Percentiles rank a stretch among this genome's conserved stretches.
Conservation (phyloP, 2,329 filamentous ascomycete genomes). For the Chaetomiaceae sp. region DNA sequence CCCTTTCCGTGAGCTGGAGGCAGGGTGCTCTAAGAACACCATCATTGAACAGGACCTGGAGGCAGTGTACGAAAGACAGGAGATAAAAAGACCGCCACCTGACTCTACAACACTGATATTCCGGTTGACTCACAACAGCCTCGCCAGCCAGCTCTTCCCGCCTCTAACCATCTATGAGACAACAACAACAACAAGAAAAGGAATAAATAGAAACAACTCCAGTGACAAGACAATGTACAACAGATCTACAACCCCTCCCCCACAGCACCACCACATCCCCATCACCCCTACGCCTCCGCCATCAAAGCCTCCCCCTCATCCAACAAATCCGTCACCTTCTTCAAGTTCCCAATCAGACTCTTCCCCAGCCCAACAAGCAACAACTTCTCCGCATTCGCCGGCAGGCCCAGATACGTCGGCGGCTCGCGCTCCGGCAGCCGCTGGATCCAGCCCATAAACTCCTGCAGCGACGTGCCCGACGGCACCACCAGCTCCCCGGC, state of each 20-base stretch:
- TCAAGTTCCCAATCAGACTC: conserved; percentile 78
- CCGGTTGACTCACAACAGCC: not conserved
- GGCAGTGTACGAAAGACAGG: too few relatives aligned
- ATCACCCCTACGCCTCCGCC: conserved; percentile 49
- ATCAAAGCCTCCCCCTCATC: conserved; percentile 93
- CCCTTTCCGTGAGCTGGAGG: too few relatives aligned
- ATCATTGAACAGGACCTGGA: too few relatives aligned
- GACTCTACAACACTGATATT: too few relatives aligned
- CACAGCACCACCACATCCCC: not conserved
- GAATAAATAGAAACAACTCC: too few relatives aligned
- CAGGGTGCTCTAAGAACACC: too few relatives aligned
- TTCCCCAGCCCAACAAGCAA: conserved; percentile 82
- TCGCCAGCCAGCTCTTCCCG: too few relatives aligned
- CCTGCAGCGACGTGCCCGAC: conserved; percentile 71
- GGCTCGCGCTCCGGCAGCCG: conserved; percentile 90
- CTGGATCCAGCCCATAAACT: conserved; percentile 90
- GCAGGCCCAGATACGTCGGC: conserved; percentile 88
- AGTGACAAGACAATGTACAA: too few relatives aligned
- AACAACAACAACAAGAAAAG: not conserved
- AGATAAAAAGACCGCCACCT: too few relatives aligned
- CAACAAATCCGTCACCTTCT: conserved; percentile 78
- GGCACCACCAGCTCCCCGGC: conserved; percentile 65
- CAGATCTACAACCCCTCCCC: not conserved
- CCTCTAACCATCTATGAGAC: too few relatives aligned
- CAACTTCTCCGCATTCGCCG: conserved; percentile 94